Percentiles rank a stretch among this genome's conserved stretches.
Conservation (phyloP, 495 filamentous ascomycete species). For the Aspergillus wentii region DNA sequence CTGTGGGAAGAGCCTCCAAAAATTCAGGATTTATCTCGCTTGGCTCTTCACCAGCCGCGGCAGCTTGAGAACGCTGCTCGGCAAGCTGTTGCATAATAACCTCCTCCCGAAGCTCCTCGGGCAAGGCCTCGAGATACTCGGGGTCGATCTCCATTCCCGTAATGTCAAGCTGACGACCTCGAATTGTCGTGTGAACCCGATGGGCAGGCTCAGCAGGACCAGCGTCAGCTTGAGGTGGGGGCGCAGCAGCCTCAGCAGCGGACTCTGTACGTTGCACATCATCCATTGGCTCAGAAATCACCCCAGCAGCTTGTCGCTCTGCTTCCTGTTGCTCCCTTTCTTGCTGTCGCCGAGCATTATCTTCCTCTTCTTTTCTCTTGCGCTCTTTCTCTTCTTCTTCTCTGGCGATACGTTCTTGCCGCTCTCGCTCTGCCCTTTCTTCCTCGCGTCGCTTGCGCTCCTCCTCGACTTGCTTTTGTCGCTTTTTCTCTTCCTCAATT, state of each 20-base stretch:
- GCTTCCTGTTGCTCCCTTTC: conserved; percentile 43
- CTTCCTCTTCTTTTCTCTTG: conserved; percentile 63
- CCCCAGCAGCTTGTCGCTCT: conserved; percentile 43
- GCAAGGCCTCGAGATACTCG: conserved; percentile 87
- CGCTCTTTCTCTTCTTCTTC: conserved; percentile 55
- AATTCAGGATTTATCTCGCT: conserved; percentile 92
- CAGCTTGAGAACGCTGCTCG: conserved; percentile 74
- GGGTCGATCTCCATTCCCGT: conserved; percentile 91
- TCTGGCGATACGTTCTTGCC: conserved; percentile 48
- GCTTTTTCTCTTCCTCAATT: conserved; percentile 66
- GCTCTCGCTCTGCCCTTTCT: conserved; percentile 43
- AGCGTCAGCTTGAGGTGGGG: conserved; percentile 30
- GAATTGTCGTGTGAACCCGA: conserved; percentile 73
- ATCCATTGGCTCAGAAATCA: conserved; percentile 66
- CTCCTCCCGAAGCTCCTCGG: conserved; percentile 92
- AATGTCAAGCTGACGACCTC: conserved; percentile 82
- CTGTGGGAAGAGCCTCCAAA: conserved; percentile 82
- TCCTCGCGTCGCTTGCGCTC: conserved; percentile 44
- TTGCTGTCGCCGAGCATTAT: conserved; percentile 40
- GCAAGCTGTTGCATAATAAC: conserved; percentile 85
- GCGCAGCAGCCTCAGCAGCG: conserved; percentile 22
- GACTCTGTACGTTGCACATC: conserved; percentile 64
- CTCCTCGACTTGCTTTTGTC: conserved; percentile 46
- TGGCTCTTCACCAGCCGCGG: conserved; percentile 75
- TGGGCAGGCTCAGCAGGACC: conserved; percentile 46